These are phyloP conservation scores for Penicillium psychrosexuale DNA, from an alignment of 2,329 filamentous ascomycete species.

Conservation along the genomic window DNA sequence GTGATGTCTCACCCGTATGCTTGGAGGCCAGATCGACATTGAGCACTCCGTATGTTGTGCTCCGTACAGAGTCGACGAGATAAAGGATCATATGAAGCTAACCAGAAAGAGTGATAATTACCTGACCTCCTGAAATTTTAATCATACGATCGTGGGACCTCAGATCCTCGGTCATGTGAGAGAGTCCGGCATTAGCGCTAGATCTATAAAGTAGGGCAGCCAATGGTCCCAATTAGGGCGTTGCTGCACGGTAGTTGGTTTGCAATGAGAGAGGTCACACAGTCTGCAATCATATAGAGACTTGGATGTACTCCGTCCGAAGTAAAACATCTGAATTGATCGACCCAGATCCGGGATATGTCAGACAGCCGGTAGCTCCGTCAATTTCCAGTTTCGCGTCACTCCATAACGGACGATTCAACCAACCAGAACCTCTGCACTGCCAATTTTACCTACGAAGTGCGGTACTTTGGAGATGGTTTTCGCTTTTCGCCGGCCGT, in stretches of 20 bases:
- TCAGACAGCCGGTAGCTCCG: constrained; percentile 13
- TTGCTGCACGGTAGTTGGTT: neutral
- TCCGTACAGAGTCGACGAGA: neutral
- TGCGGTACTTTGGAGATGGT: neutral
- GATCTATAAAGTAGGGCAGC: neutral
- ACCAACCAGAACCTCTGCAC: constrained; percentile 11
- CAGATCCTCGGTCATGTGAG: neutral
- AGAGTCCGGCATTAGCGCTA: neutral
- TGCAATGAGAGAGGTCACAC: neutral
- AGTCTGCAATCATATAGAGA: neutral
- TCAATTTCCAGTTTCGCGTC: constrained; percentile 18
- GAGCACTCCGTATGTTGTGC: neutral
- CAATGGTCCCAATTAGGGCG: neutral
- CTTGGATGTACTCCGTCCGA: neutral
- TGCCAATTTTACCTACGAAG: neutral
- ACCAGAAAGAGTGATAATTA: neutral
- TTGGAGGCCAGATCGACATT: neutral
- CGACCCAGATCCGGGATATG: neutral
- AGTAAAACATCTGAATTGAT: neutral
- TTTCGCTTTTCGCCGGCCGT: constrained; percentile 5
- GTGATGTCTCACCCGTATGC: neutral
- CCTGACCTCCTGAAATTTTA: neutral
- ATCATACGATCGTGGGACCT: neutral
- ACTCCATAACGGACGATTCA: constrained; percentile 13
- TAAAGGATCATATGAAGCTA: neutral